These are phyloP conservation scores for Porpolomopsis calyptriformis DNA, from an alignment of 768 basidiomycete genomes.

Conservation along the genomic window DNA sequence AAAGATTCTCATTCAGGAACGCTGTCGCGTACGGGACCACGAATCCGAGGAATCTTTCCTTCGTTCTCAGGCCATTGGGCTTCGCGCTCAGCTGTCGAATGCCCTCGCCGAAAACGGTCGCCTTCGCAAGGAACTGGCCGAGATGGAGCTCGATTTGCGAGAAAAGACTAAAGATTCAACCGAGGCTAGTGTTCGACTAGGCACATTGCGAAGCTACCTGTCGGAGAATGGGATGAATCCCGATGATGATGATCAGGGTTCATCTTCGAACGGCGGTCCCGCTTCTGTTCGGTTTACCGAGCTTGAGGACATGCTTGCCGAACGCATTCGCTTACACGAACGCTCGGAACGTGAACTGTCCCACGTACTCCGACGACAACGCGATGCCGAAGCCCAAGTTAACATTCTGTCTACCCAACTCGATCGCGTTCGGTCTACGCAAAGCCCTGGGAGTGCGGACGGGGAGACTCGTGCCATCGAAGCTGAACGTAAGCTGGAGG, in stretches of 20 bases:
- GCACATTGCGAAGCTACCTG: conserved; percentile 75
- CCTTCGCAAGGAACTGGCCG: conserved; percentile 56
- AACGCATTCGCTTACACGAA: conserved; percentile 63
- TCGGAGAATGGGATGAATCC: conserved; percentile 78
- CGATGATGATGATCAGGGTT: conserved; percentile 56
- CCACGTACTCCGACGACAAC: conserved; percentile 51
- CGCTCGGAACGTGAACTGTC: conserved; percentile 67
- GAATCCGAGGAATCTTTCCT: conserved; percentile 56
- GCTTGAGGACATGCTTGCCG: conserved; percentile 68
- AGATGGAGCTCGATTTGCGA: conserved; percentile 52
- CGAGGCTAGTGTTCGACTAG: conserved; percentile 63
- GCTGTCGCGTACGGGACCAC: conserved; percentile 48
- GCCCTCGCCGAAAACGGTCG: conserved; percentile 60
- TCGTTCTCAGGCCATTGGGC: conserved; percentile 60
- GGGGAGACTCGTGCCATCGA: conserved; percentile 41
- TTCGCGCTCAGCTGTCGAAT: conserved; percentile 63
- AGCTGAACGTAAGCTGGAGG: conserved; percentile 68
- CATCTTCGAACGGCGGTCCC: conserved; percentile 28
- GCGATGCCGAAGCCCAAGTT: conserved; percentile 65
- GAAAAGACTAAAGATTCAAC: conserved; percentile 56
- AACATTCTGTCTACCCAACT: conserved; percentile 54
- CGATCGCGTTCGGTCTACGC: conserved; percentile 50
- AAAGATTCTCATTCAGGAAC: conserved; percentile 55
- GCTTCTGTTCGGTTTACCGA: conserved; percentile 45
- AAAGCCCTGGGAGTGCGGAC: conserved; percentile 34